Evolutionary conservation across 768 basidiomycete species (phyloP).

Genomic region (Galerina sulciceps): DNA sequence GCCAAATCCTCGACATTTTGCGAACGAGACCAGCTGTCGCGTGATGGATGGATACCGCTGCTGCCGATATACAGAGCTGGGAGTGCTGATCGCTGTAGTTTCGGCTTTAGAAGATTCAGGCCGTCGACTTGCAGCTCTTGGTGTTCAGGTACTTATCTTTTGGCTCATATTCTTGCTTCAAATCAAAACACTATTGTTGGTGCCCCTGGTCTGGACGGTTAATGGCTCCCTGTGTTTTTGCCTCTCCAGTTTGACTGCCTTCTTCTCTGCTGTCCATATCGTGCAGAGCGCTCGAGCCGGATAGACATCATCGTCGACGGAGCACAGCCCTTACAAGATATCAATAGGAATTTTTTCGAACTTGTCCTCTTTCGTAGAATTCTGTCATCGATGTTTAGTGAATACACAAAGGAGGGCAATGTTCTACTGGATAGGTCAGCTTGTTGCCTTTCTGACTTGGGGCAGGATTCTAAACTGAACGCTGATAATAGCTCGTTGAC

Average conservation of each 20-base stretch:
- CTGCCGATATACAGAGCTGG: slow-evolving; percentile 56
- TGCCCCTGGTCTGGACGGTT: no score
- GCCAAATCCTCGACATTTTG: no score
- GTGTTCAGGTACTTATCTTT: slow-evolving; percentile 63
- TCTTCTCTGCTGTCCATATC: no score
- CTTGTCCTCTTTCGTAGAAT: slow-evolving; percentile 47
- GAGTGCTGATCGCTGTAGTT: slow-evolving; percentile 47
- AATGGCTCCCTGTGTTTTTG: no score
- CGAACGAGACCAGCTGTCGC: no score
- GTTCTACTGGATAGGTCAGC: slow-evolving; percentile 88
- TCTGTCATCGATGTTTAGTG: slow-evolving; percentile 94
- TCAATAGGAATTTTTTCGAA: neutral
- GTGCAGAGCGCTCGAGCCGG: slow-evolving; percentile 81
- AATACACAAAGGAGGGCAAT: slow-evolving; percentile 99
- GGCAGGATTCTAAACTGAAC: neutral
- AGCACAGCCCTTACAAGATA: slow-evolving; percentile 87
- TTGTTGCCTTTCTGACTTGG: neutral
- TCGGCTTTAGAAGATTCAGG: slow-evolving; percentile 71
- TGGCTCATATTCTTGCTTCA: neutral
- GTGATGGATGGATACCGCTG: no score
- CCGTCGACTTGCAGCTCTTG: no score
- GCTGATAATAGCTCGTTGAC: slow-evolving; percentile 67
- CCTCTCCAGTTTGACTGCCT: no score
- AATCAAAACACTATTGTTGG: no score
- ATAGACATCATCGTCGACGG: no score